Base-by-base conservation (phyloP, 768 basidiomycete species). In the Cystobasidium ongulense region DNA sequence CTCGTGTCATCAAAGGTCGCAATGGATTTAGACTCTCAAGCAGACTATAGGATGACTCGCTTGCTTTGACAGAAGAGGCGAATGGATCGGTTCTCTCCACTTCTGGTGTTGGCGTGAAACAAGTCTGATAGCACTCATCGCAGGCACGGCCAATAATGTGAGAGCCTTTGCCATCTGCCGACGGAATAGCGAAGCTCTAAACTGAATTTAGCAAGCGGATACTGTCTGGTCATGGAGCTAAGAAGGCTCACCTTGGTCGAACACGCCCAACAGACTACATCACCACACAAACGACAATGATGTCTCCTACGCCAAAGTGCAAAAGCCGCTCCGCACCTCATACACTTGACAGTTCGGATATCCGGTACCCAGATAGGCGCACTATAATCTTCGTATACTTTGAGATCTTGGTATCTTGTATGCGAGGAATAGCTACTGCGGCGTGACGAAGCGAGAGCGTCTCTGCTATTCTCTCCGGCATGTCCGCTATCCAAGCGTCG, bases 331-430 rank as follows among this genome's bases (percentile, higher is more conserved):
- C 87, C 87, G 78, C 93, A 96, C 11, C 89, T 84, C 91, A 92
- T 92, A 79, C 93, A 96, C 25, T 85, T 84, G 67, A 86, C 85
- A n/a, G 90, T 88, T 80, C 86, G 90, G 74, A 87, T 86, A 78
- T 96, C 91, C 0, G 93, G 91, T 35, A 94, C 88, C 93, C 93
- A 96, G 29, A 95, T 86, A 0, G 93, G 89, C 3, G 93, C 92
- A 0, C 92, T 87, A 83, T 92, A 95, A 80, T 90, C 87, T 54
- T 90, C 89, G 29, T 71, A 71, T 5, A 71, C 68, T 10, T 59
- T 29, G 27, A 71, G 25, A 27, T 35, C n/a, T 15, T 31, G 21
- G 54, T 53, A 27, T 54, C 5, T 68, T 53, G 33, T 71, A 21
- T 59, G 4, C 4, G 29, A 27, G 21, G 57, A 59, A 29, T 59